Percentiles rank a stretch among this genome's conserved stretches.
Conservation (phyloP, 306 rosid genomes). For the Casuarina glauca region DNA sequence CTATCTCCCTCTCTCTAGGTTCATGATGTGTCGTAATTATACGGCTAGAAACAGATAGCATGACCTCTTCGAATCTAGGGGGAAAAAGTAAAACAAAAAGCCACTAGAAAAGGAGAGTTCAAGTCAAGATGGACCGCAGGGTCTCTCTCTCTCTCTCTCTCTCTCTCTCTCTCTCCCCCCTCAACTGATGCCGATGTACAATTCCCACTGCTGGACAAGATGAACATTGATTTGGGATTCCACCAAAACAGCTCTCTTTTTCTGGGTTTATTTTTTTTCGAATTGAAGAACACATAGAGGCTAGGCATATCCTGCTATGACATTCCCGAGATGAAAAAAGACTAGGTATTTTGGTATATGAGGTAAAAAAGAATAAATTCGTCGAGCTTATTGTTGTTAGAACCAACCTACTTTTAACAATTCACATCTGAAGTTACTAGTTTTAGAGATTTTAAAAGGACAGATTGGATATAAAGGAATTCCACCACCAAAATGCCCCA, state of each 20-base stretch:
- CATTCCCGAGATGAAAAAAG: conserved; percentile 20
- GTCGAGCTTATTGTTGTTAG: conserved; percentile 12
- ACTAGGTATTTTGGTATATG: conserved; percentile 24
- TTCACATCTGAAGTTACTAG: conserved; percentile 16
- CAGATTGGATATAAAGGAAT: conserved; percentile 45
- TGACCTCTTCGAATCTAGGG: neutral
- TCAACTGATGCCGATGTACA: neutral
- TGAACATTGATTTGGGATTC: neutral
- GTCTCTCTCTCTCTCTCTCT: neutral
- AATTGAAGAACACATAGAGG: neutral
- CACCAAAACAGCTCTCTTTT: neutral
- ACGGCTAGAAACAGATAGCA: neutral
- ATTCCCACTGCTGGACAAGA: neutral
- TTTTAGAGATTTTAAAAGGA: conserved; percentile 14
- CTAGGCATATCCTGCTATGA: conserved; percentile 8
- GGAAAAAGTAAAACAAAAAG: neutral
- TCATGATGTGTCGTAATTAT: neutral
- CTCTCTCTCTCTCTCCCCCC: neutral
- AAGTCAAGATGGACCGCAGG: neutral
- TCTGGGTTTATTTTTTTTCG: neutral
- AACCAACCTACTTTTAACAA: conserved; percentile 36
- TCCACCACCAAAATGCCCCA: conserved; percentile 33
- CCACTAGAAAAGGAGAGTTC: neutral
- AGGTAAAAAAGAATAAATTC: conserved; percentile 36
- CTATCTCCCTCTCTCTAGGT: neutral